Conservation (phyloP, 805 yeast genomes). For the Kuraishia molischiana region DNA sequence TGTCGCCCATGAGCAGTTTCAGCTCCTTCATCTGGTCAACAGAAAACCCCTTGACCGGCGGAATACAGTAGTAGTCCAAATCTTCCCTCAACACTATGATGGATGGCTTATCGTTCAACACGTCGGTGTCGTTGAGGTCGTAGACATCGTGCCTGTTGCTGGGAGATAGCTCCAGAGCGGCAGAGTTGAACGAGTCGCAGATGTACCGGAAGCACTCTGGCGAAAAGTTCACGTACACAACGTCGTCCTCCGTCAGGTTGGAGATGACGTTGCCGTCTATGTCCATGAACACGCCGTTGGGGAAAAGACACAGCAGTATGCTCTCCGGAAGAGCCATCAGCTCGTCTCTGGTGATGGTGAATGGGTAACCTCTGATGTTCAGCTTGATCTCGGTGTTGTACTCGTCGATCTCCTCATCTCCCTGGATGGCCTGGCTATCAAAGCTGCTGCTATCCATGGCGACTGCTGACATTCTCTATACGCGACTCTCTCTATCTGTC, state of each 20-base stretch:
- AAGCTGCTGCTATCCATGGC: background rate
- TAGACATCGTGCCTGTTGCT: conserved; percentile 23
- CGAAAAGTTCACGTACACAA: conserved; percentile 77
- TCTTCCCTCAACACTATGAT: conserved; percentile 91
- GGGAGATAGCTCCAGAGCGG: conserved; percentile 42
- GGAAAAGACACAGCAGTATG: conserved; percentile 75
- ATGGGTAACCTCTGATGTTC: conserved; percentile 65
- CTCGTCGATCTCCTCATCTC: conserved; percentile 16
- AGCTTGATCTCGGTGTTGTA: conserved; percentile 63
- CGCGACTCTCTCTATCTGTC: too few species aligned
- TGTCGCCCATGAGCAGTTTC: conserved; percentile 66
- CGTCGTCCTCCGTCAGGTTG: conserved; percentile 69
- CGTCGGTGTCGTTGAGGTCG: conserved; percentile 39
- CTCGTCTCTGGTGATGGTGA: conserved; percentile 78
- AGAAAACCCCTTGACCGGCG: conserved; percentile 50
- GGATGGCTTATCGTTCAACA: conserved; percentile 75
- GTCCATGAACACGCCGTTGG: conserved; percentile 83
- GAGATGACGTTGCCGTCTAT: conserved; percentile 67
- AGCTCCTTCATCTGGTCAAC: conserved; percentile 54
- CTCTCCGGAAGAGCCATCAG: conserved; percentile 89
- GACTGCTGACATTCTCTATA: background rate
- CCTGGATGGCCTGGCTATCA: conserved; percentile 1
- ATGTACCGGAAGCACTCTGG: conserved; percentile 84
- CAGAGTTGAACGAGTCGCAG: conserved; percentile 57
- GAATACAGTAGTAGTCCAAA: conserved; percentile 85